Evolutionary conservation across 2,329 filamentous ascomycete species (phyloP).

Genomic region (Ascochyta rabiei): DNA sequence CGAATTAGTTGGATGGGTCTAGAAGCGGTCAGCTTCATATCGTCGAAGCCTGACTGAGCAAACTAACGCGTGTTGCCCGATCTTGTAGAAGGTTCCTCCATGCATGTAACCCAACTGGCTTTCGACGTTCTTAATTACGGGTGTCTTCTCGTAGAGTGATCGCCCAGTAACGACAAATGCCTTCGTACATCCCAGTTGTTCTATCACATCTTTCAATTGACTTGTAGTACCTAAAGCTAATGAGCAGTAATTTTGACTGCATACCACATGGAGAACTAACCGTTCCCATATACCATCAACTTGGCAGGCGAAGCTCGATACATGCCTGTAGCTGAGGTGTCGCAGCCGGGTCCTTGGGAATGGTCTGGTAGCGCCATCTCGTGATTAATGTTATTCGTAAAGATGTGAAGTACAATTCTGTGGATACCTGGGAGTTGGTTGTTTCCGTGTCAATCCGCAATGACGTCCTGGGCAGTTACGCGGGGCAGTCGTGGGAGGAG

Average conservation of each 20-base stretch:
- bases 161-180: conserved; percentile 63
- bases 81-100: conserved; percentile 61
- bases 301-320: conserved; percentile 47
- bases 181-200: conserved; percentile 50
- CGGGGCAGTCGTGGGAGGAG: conserved; percentile 6
- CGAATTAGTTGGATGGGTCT: conserved; percentile 45
- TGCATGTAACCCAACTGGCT: conserved; percentile 54
- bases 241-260: background rate
- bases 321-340: conserved; percentile 40
- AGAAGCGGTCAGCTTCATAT: conserved; percentile 15
- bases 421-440: background rate
- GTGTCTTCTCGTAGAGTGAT: conserved; percentile 61
- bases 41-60: conserved; percentile 32
- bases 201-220: conserved; percentile 39
- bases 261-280: conserved; percentile 14
- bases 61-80: conserved; percentile 61
- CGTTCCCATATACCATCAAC: conserved; percentile 47
- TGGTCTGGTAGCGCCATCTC: conserved; percentile 43
- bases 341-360: conserved; percentile 31
- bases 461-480: background rate
- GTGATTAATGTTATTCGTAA: background rate
- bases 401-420: background rate
- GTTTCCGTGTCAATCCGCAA: background rate
- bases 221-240: conserved; percentile 39
- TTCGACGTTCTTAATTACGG: conserved; percentile 60